Base-by-base conservation (phyloP, 208 protist species). In the Wallacemonas sp. region DNA sequence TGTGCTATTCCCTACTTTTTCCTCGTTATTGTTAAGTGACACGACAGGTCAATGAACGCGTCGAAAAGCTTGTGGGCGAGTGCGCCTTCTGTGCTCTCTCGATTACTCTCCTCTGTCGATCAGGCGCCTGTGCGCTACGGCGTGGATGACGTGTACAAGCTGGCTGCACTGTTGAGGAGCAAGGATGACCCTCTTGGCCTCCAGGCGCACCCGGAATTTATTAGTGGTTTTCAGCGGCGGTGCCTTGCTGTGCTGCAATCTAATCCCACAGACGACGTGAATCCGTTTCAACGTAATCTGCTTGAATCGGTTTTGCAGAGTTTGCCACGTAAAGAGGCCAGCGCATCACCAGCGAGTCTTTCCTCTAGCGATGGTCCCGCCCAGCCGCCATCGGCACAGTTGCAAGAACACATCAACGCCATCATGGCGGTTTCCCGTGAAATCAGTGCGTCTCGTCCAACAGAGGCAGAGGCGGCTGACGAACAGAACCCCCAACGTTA, bases 211-310 rank as follows among this genome's bases (percentile, higher is more conserved):
- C 15, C 34, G 6, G 14, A 11, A 5, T 89, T 89, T 67, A 21
- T 82, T 15, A 44, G 28, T 41, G 59, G 70, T 33, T 24, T 88
- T 19, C 54, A 59, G 22, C 31, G 24, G 12, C 65, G 74, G 38
- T 82, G 82, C 58, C 22, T 26, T 6, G 1, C 11, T 2, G 45
- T 61, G 9, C 28, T 45, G 9, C 11, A 55, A 38, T 49, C 66
- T 14, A 54, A 66, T 12, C 46, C 68, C 31, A 42, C 45, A 26
- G 69, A 77, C 9, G 61, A 44, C 0, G 38, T 85, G 11, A 67
- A 54, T 24, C 77, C 79, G 14, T 90, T 90, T 68, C 83, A 90
- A 65, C 62, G 64, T 26, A 68, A 60, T 15, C 77, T 86, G 22
- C 71, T 90, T 39, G 78, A 88, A 36, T 58, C 60, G 0, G 53